These are phyloP conservation scores for Nepenthes gracilis DNA, from an alignment of 148 eudicot species.

Conservation along the genomic window DNA sequence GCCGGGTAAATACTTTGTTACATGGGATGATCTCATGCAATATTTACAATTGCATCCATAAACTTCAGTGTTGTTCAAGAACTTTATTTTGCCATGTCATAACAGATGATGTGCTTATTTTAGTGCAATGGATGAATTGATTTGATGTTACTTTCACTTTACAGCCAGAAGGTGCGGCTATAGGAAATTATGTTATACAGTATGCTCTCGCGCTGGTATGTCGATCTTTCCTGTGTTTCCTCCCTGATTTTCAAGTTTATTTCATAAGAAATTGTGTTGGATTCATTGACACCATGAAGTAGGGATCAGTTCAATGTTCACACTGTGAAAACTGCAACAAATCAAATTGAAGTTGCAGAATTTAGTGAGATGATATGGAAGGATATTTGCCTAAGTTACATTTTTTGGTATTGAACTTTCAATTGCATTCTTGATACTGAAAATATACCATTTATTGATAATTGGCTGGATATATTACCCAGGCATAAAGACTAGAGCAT, in stretches of 20 bases:
- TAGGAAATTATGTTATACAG: slow-evolving; percentile 80
- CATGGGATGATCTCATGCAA: background rate
- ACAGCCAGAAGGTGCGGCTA: slow-evolving; percentile 99
- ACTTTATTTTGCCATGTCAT: background rate
- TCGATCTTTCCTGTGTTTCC: background rate
- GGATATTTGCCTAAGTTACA: no score
- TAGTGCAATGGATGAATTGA: background rate
- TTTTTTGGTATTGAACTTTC: no score
- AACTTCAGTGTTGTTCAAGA: background rate
- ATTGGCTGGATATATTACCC: no score
- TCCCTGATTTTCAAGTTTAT: background rate
- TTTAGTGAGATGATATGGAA: no score
- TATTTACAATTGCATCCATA: background rate
- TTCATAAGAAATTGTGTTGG: background rate
- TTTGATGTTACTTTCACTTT: slow-evolving; percentile 8
- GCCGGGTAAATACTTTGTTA: slow-evolving; percentile 48
- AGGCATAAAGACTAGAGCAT: no score
- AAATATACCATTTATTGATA: no score
- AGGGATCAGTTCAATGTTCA: no score
- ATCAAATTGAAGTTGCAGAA: no score
- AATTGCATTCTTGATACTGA: no score
- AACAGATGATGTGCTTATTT: background rate
- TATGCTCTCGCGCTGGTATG: slow-evolving; percentile 97
- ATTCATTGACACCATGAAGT: no score
- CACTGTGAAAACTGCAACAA: no score